These are phyloP conservation scores for Leccinum arenicola DNA, from an alignment of 768 basidiomycete genomes.

Conservation along the genomic window DNA sequence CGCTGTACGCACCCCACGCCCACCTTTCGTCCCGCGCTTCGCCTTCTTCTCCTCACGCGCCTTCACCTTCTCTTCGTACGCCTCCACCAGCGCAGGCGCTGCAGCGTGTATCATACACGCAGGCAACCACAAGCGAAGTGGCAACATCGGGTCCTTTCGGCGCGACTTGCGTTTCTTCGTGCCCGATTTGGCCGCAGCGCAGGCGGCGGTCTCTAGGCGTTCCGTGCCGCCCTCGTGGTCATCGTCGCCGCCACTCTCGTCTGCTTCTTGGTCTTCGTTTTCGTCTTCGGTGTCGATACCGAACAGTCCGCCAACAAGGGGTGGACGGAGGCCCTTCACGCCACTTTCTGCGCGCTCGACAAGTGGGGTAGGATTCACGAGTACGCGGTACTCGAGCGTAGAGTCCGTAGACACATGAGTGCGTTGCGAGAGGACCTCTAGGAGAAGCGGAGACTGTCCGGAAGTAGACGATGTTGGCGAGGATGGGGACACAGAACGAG, in stretches of 20 bases:
- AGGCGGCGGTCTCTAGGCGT: conserved; percentile 27
- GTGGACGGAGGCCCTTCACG: conserved; percentile 57
- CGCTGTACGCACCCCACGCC: conserved; percentile 3
- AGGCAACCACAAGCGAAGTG: conserved; percentile 77
- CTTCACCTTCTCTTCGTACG: conserved; percentile 56
- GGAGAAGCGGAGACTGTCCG: conserved; percentile 42
- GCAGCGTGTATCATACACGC: conserved; percentile 71
- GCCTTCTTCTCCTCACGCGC: conserved; percentile 46
- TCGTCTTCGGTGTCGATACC: conserved; percentile 47
- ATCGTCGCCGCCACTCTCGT: conserved; percentile 45
- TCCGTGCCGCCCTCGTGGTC: conserved; percentile 1
- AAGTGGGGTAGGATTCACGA: conserved; percentile 65
- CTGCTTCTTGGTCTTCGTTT: conserved; percentile 41
- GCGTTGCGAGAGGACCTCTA: conserved; percentile 65
- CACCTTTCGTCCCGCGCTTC: conserved; percentile 21
- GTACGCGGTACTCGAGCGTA: conserved; percentile 76
- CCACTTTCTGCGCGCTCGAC: conserved; percentile 65
- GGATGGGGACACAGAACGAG: neutral
- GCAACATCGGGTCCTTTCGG: conserved; percentile 43
- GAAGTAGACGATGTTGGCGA: conserved; percentile 28
- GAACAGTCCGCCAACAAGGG: conserved; percentile 35
- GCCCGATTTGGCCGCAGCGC: conserved; percentile 17
- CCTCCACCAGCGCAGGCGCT: conserved; percentile 61
- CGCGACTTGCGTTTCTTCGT: conserved; percentile 24
- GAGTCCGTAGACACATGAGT: conserved; percentile 69